Percentiles rank a stretch among this genome's conserved stretches.
phyloP scores from a whole-genome alignment of 257 asterid genomes.

The Catharanthus roseus region DNA sequence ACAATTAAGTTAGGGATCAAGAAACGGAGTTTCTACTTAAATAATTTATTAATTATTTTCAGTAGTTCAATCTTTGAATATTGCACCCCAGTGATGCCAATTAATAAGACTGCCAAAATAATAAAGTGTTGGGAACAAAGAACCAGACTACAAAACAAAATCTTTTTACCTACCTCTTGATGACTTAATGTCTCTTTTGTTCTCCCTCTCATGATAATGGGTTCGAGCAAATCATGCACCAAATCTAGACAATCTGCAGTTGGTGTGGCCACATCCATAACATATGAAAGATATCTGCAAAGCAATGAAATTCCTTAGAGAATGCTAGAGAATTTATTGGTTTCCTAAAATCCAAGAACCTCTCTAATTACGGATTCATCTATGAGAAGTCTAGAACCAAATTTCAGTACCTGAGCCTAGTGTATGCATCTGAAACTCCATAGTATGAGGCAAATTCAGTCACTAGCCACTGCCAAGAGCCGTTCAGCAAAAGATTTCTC shows the following conservation, averaged over 20 bases:
- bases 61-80: background rate
- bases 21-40: background rate
- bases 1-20: background rate
- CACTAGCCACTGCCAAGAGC: slow-evolving; percentile 87
- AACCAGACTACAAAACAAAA: slow-evolving; percentile 1
- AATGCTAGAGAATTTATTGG: background rate
- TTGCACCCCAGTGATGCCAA: background rate
- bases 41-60: no score
- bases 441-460: slow-evolving; percentile 75
- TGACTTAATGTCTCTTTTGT: slow-evolving; percentile 63
- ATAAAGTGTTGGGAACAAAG: background rate
- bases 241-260: slow-evolving; percentile 79
- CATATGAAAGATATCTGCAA: slow-evolving; percentile 78
- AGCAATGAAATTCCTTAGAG: background rate
- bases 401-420: slow-evolving; percentile 59
- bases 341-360: background rate
- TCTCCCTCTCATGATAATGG: slow-evolving; percentile 66
- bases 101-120: background rate
- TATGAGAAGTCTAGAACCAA: slow-evolving; percentile 5
- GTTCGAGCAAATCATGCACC: slow-evolving; percentile 75
- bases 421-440: slow-evolving; percentile 93
- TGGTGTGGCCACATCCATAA: slow-evolving; percentile 98
- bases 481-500: slow-evolving; percentile 63
- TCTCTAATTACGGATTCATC: background rate
- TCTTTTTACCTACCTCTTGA: slow-evolving; percentile 69